phyloP scores from a whole-genome alignment of 2,329 filamentous ascomycete species.

The Aspergillus ochraceoroseus region DNA sequence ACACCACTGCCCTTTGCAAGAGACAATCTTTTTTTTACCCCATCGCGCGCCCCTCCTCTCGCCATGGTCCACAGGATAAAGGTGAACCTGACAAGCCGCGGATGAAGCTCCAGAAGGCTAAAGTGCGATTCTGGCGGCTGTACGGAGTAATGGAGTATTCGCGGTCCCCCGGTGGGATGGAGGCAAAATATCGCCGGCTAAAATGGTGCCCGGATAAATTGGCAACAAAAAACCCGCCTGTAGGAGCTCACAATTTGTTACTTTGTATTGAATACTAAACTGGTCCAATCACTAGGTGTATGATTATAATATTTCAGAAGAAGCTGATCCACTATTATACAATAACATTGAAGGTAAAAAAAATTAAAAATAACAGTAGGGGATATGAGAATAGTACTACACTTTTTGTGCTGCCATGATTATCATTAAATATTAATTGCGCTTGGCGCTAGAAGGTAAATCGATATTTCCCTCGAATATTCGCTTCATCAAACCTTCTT shows the following conservation, averaged over 20 bases:
- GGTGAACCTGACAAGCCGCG: too few relatives aligned
- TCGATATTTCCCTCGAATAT: background rate
- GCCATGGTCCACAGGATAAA: constrained; percentile 2
- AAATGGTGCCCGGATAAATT: constrained; percentile 12
- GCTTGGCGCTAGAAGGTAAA: too few relatives aligned
- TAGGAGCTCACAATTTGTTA: background rate
- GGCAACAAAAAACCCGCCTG: constrained; percentile 3
- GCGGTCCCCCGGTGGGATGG: background rate
- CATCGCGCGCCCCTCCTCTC: constrained; percentile 4
- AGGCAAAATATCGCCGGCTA: constrained; percentile 10
- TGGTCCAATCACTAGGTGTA: too few relatives aligned
- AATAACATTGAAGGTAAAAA: background rate
- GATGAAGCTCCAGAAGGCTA: constrained; percentile 1
- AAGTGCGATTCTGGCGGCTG: constrained; percentile 8
- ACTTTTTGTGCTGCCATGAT: constrained; percentile 18
- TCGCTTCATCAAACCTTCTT: constrained; percentile 11
- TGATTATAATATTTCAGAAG: too few relatives aligned
- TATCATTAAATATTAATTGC: constrained; percentile 27
- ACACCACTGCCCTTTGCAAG: background rate
- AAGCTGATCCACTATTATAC: constrained; percentile 7
- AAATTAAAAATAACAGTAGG: background rate
- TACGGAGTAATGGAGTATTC: background rate
- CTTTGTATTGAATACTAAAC: too few relatives aligned
- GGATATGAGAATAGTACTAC: constrained; percentile 4
- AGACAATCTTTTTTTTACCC: constrained; percentile 1